Conservation (phyloP, 2,329 filamentous ascomycete species). For the Aspergillus proliferans region DNA sequence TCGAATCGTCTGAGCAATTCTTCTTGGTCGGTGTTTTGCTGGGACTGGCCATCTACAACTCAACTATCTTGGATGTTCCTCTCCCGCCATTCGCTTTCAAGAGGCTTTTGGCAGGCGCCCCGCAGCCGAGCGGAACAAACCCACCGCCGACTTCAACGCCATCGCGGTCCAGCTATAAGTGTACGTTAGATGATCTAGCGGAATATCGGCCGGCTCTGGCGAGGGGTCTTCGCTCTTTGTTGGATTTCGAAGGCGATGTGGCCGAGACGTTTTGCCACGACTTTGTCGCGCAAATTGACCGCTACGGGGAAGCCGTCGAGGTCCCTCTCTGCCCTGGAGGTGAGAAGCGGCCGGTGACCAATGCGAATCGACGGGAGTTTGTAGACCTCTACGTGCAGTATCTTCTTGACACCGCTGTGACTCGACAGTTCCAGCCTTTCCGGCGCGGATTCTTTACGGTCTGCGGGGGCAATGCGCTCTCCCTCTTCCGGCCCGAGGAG, state of each 20-base stretch:
- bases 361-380: slow-evolving; percentile 74
- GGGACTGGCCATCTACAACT: slow-evolving; percentile 89
- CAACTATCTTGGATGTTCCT: slow-evolving; percentile 81
- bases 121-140: slow-evolving; percentile 44
- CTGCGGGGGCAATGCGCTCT: slow-evolving; percentile 79
- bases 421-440: slow-evolving; percentile 85
- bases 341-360: slow-evolving; percentile 71
- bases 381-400: slow-evolving; percentile 79
- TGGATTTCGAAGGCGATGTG: slow-evolving; percentile 81
- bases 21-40: slow-evolving; percentile 84
- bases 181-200: slow-evolving; percentile 73
- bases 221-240: slow-evolving; percentile 64
- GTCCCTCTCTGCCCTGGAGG: slow-evolving; percentile 70
- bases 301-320: slow-evolving; percentile 62
- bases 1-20: slow-evolving; percentile 87
- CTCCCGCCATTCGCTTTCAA: slow-evolving; percentile 85
- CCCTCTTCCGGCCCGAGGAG: slow-evolving; percentile 81
- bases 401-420: slow-evolving; percentile 69
- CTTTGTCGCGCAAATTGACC: slow-evolving; percentile 71
- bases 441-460: slow-evolving; percentile 91
- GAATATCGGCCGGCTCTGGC: slow-evolving; percentile 75
- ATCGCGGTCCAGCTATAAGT: slow-evolving; percentile 56
- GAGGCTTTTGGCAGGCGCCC: slow-evolving; percentile 73
- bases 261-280: slow-evolving; percentile 73
- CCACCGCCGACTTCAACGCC: slow-evolving; percentile 50